Percentiles rank a stretch among this genome's conserved stretches.
Conservation (phyloP, 2,329 filamentous ascomycete species). For the Esteya vermicola region DNA sequence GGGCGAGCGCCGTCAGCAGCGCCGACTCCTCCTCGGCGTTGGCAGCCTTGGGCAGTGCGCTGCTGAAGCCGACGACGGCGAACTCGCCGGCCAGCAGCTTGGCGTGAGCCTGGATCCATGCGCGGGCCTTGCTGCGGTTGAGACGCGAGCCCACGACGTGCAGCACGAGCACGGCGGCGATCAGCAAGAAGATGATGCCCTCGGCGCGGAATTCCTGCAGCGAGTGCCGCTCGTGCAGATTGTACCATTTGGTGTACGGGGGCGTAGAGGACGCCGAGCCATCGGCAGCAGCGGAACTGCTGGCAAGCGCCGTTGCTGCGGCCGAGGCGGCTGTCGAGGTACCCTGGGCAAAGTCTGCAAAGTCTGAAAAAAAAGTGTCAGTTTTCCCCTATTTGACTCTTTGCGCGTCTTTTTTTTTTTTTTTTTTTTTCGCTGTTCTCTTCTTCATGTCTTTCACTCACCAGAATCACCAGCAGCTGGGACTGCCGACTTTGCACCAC, state of each 20-base stretch:
- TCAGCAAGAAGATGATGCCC: constrained; percentile 62
- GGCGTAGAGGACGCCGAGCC: constrained; percentile 27
- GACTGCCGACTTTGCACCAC: constrained; percentile 48
- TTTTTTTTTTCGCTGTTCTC: background rate
- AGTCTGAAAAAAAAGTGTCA: constrained; percentile 52
- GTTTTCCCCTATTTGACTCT: background rate
- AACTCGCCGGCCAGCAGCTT: constrained; percentile 67
- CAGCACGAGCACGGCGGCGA: constrained; percentile 59
- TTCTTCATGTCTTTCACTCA: constrained; percentile 22
- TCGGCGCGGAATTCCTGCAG: constrained; percentile 78
- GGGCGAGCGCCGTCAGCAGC: constrained; percentile 44
- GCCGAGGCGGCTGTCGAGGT: constrained; percentile 48
- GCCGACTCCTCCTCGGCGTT: constrained; percentile 39
- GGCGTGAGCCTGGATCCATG: constrained; percentile 66
- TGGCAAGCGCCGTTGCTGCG: constrained; percentile 27
- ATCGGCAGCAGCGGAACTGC: background rate
- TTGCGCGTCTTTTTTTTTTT: constrained; percentile 1
- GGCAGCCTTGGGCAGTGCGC: constrained; percentile 25
- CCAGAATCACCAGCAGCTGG: constrained; percentile 45
- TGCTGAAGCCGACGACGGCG: constrained; percentile 68
- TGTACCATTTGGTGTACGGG: constrained; percentile 93
- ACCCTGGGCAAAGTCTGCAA: constrained; percentile 77
- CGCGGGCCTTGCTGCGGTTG: constrained; percentile 67
- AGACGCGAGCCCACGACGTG: constrained; percentile 68
- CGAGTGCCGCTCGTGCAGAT: constrained; percentile 80